Conservation (phyloP, 306 rosid species). For the Pachyrhizus erosus region DNA sequence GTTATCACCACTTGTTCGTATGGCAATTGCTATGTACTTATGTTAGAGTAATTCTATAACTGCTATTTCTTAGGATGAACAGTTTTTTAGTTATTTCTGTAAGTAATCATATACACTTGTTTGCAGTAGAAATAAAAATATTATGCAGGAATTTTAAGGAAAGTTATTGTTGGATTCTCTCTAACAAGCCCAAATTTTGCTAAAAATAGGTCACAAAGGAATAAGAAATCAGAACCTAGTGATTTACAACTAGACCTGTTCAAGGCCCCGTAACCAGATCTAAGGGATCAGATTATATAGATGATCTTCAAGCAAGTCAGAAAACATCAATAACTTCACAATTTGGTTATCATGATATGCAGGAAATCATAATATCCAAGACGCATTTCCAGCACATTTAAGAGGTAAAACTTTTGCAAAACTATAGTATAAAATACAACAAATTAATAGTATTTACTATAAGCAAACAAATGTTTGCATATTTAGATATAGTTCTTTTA, state of each 20-base stretch:
- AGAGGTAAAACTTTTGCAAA: too few relatives aligned
- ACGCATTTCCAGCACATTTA: slow-evolving; percentile 25
- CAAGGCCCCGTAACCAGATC: neutral
- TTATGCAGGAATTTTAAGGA: neutral
- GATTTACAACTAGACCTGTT: neutral
- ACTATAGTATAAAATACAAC: too few relatives aligned
- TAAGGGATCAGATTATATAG: neutral
- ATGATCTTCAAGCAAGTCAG: neutral
- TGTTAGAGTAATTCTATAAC: neutral
- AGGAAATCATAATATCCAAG: slow-evolving; percentile 25
- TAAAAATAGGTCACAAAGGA: slow-evolving; percentile 1
- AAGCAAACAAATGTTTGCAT: too few relatives aligned
- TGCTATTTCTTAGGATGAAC: neutral
- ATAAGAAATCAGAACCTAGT: neutral
- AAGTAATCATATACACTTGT: too few relatives aligned
- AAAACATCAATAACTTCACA: slow-evolving; percentile 33
- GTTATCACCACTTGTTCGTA: neutral
- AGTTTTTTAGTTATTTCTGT: too few relatives aligned
- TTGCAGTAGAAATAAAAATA: neutral
- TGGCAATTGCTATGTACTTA: neutral
- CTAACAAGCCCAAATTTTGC: neutral
- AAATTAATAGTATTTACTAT: too few relatives aligned
- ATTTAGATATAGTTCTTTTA: too few relatives aligned
- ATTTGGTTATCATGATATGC: neutral
- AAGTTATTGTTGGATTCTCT: neutral